These are phyloP conservation scores for Macrolepiota albuminosa DNA, from an alignment of 768 basidiomycete species.

Conservation along the genomic window DNA sequence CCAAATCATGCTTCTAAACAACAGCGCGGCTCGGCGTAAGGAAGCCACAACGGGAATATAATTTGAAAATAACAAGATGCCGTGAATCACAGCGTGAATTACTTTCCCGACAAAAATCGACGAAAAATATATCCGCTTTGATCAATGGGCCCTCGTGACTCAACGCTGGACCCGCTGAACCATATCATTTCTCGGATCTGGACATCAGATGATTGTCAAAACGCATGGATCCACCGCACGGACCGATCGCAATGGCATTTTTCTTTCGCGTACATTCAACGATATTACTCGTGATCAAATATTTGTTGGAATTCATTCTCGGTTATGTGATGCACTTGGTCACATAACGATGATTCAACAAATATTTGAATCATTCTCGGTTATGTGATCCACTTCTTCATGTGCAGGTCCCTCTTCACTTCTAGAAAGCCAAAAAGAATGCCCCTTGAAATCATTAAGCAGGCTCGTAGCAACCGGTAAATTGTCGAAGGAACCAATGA, in stretches of 20 bases:
- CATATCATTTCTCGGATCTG: neutral
- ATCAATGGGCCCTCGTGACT: neutral
- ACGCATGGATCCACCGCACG: neutral
- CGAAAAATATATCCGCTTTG: neutral
- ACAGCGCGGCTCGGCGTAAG: neutral
- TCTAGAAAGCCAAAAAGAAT: too few species aligned
- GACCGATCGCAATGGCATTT: neutral
- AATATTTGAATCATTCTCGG: too few species aligned
- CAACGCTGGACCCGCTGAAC: neutral
- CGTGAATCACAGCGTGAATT: too few species aligned
- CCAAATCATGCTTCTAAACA: neutral
- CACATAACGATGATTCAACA: too few species aligned
- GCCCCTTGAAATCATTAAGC: too few species aligned
- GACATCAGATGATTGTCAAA: neutral
- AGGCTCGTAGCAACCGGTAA: too few species aligned
- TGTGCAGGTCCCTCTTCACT: too few species aligned
- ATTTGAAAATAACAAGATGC: neutral
- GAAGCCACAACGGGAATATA: neutral
- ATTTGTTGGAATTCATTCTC: too few species aligned
- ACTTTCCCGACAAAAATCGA: neutral
- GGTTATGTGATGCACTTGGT: neutral
- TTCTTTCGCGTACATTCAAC: too few species aligned
- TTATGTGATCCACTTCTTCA: too few species aligned
- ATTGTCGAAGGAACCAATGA: too few species aligned
- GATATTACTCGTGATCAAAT: neutral